Conservation (phyloP, 257 asterid species). For the Ligustrum vulgare region DNA sequence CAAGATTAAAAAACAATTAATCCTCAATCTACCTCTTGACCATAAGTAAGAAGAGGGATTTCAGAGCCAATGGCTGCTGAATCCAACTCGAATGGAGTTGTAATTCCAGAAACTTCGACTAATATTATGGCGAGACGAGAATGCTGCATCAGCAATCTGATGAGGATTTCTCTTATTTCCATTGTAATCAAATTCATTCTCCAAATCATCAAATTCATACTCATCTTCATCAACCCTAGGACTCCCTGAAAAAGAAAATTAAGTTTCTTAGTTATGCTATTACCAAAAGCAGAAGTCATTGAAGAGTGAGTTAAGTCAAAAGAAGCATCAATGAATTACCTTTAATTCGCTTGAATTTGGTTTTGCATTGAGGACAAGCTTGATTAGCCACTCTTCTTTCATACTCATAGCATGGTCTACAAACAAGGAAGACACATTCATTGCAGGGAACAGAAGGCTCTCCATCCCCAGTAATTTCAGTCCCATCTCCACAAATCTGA, state of each 20-base stretch:
- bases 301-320: background rate
- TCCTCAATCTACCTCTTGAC: conserved; percentile 69
- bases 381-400: conserved; percentile 95
- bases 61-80: conserved; percentile 64
- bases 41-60: conserved; percentile 92
- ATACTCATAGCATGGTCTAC: conserved; percentile 85
- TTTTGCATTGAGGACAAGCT: conserved; percentile 97
- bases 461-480: conserved; percentile 72
- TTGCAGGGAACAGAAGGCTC: conserved; percentile 94
- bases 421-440: conserved; percentile 91
- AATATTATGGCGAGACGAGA: conserved; percentile 49
- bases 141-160: conserved; percentile 49
- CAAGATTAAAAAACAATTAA: conserved; percentile 12
- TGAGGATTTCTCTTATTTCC: conserved; percentile 41
- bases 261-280: conserved; percentile 12
- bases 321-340: conserved; percentile 37
- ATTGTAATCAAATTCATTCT: conserved; percentile 72
- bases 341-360: conserved; percentile 86
- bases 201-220: conserved; percentile 93
- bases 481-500: conserved; percentile 97
- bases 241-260: conserved; percentile 54
- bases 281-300: background rate
- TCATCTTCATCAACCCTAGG: conserved; percentile 95
- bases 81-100: conserved; percentile 63
- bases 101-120: conserved; percentile 65